Evolutionary conservation across 1,284 basidiomycete genomes (phyloP).

Genomic region (Cutaneotrichosporon dermatis): DNA sequence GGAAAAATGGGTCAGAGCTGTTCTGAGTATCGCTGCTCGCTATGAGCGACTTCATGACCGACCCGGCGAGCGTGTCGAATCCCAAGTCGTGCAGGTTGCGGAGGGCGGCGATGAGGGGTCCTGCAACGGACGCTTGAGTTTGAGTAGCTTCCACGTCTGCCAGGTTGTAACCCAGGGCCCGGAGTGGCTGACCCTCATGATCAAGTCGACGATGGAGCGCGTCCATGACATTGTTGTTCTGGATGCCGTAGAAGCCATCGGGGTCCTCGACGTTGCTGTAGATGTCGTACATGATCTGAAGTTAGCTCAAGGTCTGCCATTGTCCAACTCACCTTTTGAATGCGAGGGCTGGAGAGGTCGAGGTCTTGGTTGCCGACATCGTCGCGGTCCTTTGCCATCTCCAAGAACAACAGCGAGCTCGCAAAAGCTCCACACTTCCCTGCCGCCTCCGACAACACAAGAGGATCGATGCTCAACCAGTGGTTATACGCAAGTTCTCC

Average conservation of each 20-base stretch:
- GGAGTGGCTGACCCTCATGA: slow-evolving; percentile 88
- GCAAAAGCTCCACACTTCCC: slow-evolving; percentile 77
- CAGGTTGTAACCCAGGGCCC: slow-evolving; percentile 83
- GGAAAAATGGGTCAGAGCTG: slow-evolving; percentile 57
- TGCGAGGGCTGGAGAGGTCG: slow-evolving; percentile 15
- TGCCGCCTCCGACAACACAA: slow-evolving; percentile 68
- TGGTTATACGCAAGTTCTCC: slow-evolving; percentile 66
- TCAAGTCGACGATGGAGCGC: slow-evolving; percentile 79
- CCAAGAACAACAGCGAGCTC: slow-evolving; percentile 82
- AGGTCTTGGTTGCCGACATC: slow-evolving; percentile 14
- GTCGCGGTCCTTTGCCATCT: slow-evolving; percentile 62
- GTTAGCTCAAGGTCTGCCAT: slow-evolving; percentile 14
- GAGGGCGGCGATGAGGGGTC: slow-evolving; percentile 54
- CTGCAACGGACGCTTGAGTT: background rate
- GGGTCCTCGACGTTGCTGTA: slow-evolving; percentile 95
- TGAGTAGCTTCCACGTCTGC: slow-evolving; percentile 65
- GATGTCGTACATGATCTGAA: slow-evolving; percentile 72
- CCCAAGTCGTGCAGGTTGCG: slow-evolving; percentile 80
- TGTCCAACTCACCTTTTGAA: slow-evolving; percentile 32
- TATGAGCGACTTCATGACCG: slow-evolving; percentile 32
- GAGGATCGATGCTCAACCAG: slow-evolving; percentile 78
- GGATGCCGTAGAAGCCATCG: slow-evolving; percentile 94
- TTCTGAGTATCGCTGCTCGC: slow-evolving; percentile 1
- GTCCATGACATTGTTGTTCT: slow-evolving; percentile 65
- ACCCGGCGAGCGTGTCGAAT: slow-evolving; percentile 69